A percentile compares a stretch with the other conserved stretches of the same genome.
Conservation (phyloP, 2,329 filamentous ascomycete genomes). For the Chlorencoelia australis region DNA sequence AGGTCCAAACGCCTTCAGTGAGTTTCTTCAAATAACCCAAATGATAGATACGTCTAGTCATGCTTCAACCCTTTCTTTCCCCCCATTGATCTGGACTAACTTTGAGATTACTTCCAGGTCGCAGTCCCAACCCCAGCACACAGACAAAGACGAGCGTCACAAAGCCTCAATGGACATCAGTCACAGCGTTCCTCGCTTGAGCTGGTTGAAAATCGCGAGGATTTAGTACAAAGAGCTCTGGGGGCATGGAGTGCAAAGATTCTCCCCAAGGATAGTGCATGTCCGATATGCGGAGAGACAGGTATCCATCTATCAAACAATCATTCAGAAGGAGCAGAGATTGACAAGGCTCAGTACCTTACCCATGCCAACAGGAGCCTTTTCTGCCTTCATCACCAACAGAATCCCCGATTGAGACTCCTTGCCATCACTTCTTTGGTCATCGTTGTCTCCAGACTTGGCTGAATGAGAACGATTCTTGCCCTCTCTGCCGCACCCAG, state of each 20-base stretch:
- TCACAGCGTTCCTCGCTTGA: too few species aligned
- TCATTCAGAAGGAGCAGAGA: background rate
- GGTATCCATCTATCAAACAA: background rate
- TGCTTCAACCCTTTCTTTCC: too few species aligned
- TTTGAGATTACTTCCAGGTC: too few species aligned
- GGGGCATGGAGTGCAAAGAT: background rate
- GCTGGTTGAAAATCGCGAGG: too few species aligned
- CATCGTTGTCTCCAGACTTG: background rate
- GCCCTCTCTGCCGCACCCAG: slow-evolving; percentile 1
- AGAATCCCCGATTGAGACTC: background rate
- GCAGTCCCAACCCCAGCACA: too few species aligned
- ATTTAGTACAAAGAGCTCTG: too few species aligned
- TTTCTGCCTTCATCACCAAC: background rate
- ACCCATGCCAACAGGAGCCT: background rate
- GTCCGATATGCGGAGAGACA: background rate
- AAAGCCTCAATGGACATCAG: too few species aligned
- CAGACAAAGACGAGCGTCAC: too few species aligned
- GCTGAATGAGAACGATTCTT: slow-evolving; percentile 1
- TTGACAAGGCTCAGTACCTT: background rate
- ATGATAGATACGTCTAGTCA: too few species aligned
- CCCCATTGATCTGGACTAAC: too few species aligned
- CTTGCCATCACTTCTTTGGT: background rate
- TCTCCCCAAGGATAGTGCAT: background rate
- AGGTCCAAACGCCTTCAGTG: too few species aligned
- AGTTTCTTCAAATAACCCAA: too few species aligned